phyloP scores from a whole-genome alignment of 2,329 filamentous ascomycete species.

The Parastagonospora nodorum region DNA sequence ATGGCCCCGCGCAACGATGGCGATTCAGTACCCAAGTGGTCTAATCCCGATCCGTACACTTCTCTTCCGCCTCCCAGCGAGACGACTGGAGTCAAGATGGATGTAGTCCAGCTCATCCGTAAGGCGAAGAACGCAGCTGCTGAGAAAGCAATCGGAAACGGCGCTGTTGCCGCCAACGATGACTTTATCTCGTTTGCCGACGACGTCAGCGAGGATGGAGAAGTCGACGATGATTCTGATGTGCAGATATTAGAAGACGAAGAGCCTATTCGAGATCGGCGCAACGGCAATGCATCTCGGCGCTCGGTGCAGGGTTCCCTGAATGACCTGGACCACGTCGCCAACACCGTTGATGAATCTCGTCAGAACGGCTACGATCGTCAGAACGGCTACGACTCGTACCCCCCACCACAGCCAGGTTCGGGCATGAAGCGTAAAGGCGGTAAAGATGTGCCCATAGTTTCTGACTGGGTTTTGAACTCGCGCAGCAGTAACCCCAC shows the following conservation, averaged over 20 bases:
- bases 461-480: constrained; percentile 50
- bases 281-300: background rate
- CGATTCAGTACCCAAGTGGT: constrained; percentile 74
- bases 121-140: constrained; percentile 74
- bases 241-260: constrained; percentile 2
- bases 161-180: constrained; percentile 56
- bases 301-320: constrained; percentile 28
- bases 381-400: constrained; percentile 6
- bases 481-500: constrained; percentile 47
- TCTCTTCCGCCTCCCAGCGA: constrained; percentile 81
- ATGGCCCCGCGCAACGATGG: constrained; percentile 30
- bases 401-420: constrained; percentile 14
- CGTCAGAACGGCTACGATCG: constrained; percentile 7
- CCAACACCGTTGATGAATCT: constrained; percentile 8
- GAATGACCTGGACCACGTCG: constrained; percentile 22
- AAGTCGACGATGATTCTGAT: constrained; percentile 1
- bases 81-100: constrained; percentile 71
- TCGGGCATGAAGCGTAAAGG: constrained; percentile 69
- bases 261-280: background rate
- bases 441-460: constrained; percentile 49
- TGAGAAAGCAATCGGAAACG: constrained; percentile 60
- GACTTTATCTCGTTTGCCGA: constrained; percentile 84
- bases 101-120: constrained; percentile 88
- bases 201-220: constrained; percentile 10
- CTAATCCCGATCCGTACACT: constrained; percentile 93